A percentile compares a stretch with the other conserved stretches of the same genome.
phyloP scores from a whole-genome alignment of 768 basidiomycete genomes.

The Kwoniella newhampshirensis region DNA sequence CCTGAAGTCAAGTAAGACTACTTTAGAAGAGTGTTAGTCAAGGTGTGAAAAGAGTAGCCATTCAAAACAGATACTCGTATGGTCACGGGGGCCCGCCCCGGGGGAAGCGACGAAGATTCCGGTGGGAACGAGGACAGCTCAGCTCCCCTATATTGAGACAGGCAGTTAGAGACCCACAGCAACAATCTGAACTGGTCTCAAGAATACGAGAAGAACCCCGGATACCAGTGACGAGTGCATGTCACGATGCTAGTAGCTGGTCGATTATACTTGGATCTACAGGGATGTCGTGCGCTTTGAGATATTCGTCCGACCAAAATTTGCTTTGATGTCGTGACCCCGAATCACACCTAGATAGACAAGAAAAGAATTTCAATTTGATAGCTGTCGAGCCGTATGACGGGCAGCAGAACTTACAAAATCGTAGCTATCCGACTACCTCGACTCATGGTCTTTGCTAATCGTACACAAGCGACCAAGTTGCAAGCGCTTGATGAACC shows the following conservation, averaged over 20 bases:
- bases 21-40: too few species aligned
- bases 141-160: too few species aligned
- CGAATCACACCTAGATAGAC: constrained; percentile 70
- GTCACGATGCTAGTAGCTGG: constrained; percentile 18
- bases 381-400: neutral
- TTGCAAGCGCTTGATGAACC: constrained; percentile 97
- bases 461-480: constrained; percentile 82
- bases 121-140: too few species aligned
- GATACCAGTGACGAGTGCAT: too few species aligned
- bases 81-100: too few species aligned
- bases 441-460: constrained; percentile 66
- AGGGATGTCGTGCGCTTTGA: constrained; percentile 29
- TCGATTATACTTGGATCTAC: constrained; percentile 36
- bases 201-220: too few species aligned
- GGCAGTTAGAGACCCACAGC: too few species aligned
- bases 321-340: constrained; percentile 91
- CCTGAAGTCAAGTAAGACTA: too few species aligned
- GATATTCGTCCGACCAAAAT: constrained; percentile 53
- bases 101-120: too few species aligned
- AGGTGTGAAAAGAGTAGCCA: too few species aligned
- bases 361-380: neutral
- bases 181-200: too few species aligned
- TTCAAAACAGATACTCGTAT: too few species aligned
- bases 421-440: constrained; percentile 81
- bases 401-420: constrained; percentile 58